Conservation (phyloP, 2,329 filamentous ascomycete species). For the Calonectria honghensis region DNA sequence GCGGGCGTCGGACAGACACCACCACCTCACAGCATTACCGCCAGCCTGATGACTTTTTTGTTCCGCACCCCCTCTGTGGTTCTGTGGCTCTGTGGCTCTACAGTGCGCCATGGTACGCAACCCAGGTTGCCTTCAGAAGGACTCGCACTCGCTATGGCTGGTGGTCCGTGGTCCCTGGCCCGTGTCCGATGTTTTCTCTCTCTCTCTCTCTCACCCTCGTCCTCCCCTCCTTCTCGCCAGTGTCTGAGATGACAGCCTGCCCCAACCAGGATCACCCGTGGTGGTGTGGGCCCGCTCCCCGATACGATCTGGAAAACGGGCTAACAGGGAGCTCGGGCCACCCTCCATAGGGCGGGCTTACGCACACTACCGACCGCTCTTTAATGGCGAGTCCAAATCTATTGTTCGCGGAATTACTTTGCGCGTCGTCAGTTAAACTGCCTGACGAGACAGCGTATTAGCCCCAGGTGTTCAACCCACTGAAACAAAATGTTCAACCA, state of each 20-base stretch:
- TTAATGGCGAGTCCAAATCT: background rate
- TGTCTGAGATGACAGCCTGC: slow-evolving; percentile 20
- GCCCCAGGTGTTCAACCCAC: background rate
- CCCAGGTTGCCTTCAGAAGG: background rate
- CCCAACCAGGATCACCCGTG: background rate
- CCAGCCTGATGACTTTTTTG: background rate
- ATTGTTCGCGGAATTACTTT: slow-evolving; percentile 11
- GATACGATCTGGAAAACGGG: slow-evolving; percentile 21
- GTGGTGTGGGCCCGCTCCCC: slow-evolving; percentile 7
- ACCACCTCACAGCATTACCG: background rate
- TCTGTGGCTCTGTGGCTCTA: background rate
- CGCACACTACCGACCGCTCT: slow-evolving; percentile 8
- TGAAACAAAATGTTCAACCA: background rate
- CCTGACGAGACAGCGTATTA: background rate
- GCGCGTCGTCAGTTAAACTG: background rate
- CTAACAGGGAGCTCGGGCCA: slow-evolving; percentile 4
- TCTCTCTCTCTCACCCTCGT: background rate
- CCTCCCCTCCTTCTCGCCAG: background rate
- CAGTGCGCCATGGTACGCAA: background rate
- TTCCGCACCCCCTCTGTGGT: background rate
- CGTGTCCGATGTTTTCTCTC: slow-evolving; percentile 4
- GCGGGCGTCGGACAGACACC: background rate
- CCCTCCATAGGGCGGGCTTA: slow-evolving; percentile 4
- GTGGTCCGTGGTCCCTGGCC: background rate
- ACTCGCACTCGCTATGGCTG: background rate